Percentiles rank a stretch among this genome's conserved stretches.
Conservation (phyloP, 768 basidiomycete genomes). For the Scleroderma bovista region DNA sequence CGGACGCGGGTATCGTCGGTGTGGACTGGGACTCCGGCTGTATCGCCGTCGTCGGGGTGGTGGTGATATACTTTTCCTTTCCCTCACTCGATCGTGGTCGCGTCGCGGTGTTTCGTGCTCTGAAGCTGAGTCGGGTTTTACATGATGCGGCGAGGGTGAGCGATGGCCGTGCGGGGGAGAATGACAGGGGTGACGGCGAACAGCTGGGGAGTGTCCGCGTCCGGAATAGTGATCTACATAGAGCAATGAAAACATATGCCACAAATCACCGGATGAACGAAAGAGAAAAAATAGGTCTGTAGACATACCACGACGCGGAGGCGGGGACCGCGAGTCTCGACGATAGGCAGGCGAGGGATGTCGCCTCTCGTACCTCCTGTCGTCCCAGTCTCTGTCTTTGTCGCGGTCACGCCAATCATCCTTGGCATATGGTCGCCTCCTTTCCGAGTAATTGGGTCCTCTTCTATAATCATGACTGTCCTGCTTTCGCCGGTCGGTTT, state of each 20-base stretch:
- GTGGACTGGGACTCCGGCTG: background rate
- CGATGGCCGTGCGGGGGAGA: background rate
- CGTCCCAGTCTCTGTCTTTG: slow-evolving; percentile 13
- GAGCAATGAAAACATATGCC: background rate
- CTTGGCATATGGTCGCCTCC: background rate
- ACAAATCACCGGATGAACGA: background rate
- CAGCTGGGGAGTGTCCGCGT: background rate
- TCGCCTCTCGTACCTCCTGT: slow-evolving; percentile 18
- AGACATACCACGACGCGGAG: slow-evolving; percentile 3
- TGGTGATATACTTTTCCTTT: background rate
- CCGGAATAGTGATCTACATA: background rate
- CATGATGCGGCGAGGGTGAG: background rate
- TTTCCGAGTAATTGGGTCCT: background rate
- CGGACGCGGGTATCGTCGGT: background rate
- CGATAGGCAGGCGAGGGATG: slow-evolving; percentile 13
- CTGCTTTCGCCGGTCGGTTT: background rate
- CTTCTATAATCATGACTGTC: background rate
- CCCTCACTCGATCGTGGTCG: background rate
- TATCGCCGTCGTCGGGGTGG: background rate
- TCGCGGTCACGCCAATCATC: background rate
- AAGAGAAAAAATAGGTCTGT: background rate
- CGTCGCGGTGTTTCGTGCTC: background rate
- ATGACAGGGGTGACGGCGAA: background rate
- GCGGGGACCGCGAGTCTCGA: slow-evolving; percentile 18
- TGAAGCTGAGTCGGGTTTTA: background rate